Base-by-base conservation (phyloP, 179 eudicot species). In the Silene vulgaris region DNA sequence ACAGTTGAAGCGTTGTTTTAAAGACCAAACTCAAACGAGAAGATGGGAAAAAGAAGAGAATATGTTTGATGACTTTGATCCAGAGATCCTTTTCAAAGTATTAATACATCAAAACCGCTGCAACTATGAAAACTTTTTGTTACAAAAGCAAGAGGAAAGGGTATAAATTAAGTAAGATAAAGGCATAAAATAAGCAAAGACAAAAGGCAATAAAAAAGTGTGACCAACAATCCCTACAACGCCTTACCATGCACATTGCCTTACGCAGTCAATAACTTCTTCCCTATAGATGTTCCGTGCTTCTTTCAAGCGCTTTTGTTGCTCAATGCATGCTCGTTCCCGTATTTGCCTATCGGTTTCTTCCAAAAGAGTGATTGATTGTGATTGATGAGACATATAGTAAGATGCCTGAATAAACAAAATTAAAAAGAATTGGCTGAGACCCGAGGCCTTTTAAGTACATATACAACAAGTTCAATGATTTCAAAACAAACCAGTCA, bases 341-440 rank as follows among this genome's bases (percentile, higher is more conserved):
- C 88, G 86, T 70, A 94, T 82, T 84, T 90, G 96, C 75, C 86
- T 92, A 86, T 94, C 97, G 21, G 93, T 89, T 82, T 94, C 98
- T 78, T 94, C 98, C 78, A 94, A 78, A 62, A 90, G 89, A 32
- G 92, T 79, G 60, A 92, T 86, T 13, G 85, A 87, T 54, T 94
- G 98, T 9, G 97, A 87, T 82, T 94, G 98, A 79, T 84, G 96
- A 63, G 91, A 87, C 89, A 90, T 87, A 84, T 86, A 93, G 73
- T 88, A 89, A 14, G 97, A 93, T 80, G 94, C 98, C 98, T 93
- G 78, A 79, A 89, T 65, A 79, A 63, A 17, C 4, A 61, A 54
- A 64, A 17, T 43, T 35, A 19, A 3, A 20, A 14, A 77, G n/a
- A 52, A 73, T 43, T 45, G 60, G 69, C 23, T 60, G 65, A 59